phyloP scores from a whole-genome alignment of 208 protist species.

The Acanthamoeba lenticulata region DNA sequence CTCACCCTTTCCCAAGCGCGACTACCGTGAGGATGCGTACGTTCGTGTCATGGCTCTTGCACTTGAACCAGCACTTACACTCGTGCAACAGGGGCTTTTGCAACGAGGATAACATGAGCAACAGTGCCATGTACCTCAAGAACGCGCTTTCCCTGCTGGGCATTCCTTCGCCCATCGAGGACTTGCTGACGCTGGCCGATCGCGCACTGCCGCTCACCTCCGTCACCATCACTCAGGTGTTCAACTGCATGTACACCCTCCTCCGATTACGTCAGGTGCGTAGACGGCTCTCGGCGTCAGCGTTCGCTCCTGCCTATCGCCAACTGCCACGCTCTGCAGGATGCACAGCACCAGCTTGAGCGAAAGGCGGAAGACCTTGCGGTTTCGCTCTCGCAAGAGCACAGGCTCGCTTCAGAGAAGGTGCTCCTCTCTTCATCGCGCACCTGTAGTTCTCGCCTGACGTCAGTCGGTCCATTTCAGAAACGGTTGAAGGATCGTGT shows the following conservation, averaged over 20 bases:
- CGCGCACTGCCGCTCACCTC: background rate
- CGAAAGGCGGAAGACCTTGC: slow-evolving; percentile 19
- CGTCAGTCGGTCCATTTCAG: too few species aligned
- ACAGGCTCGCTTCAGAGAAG: slow-evolving; percentile 37
- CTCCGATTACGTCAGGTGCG: slow-evolving; percentile 21
- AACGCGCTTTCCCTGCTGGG: slow-evolving; percentile 24
- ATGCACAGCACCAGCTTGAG: background rate
- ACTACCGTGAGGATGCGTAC: background rate
- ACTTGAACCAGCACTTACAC: background rate
- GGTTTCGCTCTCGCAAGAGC: background rate
- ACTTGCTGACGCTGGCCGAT: background rate
- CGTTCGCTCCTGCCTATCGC: too few species aligned
- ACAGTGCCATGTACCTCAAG: slow-evolving; percentile 48
- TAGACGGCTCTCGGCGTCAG: too few species aligned
- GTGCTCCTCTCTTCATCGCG: background rate
- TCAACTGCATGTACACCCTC: slow-evolving; percentile 55
- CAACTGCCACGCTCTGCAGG: too few species aligned
- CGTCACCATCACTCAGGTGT: background rate
- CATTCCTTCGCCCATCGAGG: background rate
- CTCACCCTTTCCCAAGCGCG: background rate
- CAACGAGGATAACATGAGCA: slow-evolving; percentile 17
- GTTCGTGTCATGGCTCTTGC: background rate
- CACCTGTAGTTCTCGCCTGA: too few species aligned
- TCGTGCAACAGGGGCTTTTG: background rate
- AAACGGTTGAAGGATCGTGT: slow-evolving; percentile 36